phyloP scores from a whole-genome alignment of 192 early-diverging fungal genomes.

The Coemansia sp. region DNA sequence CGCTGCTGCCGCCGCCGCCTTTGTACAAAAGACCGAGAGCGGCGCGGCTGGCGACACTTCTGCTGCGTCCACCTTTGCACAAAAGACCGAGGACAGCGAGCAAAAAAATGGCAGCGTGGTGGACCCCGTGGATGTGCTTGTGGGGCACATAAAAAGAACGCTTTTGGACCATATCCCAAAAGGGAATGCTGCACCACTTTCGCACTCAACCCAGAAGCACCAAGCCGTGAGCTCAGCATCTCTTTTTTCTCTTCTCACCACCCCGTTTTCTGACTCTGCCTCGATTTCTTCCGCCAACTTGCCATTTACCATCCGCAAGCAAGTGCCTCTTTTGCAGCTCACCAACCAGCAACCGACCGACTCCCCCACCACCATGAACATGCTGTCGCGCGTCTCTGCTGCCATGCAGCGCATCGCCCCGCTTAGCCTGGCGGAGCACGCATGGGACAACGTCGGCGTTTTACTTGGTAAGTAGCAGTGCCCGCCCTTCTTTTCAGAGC shows the following conservation, averaged over 20 bases:
- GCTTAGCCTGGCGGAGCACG: slow-evolving; percentile 67
- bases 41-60: not conserved
- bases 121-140: slow-evolving; percentile 25
- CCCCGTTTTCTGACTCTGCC: slow-evolving; percentile 1
- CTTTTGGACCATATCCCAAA: slow-evolving; percentile 8
- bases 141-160: slow-evolving; percentile 18
- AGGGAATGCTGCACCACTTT: not conserved
- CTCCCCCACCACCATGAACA: slow-evolving; percentile 14
- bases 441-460: slow-evolving; percentile 95
- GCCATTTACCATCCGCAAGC: slow-evolving; percentile 42
- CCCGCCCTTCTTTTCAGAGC: too few relatives aligned
- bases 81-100: too few relatives aligned
- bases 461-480: slow-evolving; percentile 55
- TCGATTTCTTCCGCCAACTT: slow-evolving; percentile 8
- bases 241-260: slow-evolving; percentile 6
- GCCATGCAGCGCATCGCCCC: slow-evolving; percentile 85
- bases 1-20: slow-evolving; percentile 2
- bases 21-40: too few relatives aligned
- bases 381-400: slow-evolving; percentile 42
- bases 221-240: not conserved
- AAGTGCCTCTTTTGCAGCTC: slow-evolving; percentile 8
- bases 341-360: slow-evolving; percentile 4
- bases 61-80: not conserved
- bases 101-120: too few relatives aligned
- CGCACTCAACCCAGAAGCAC: not conserved